These are phyloP conservation scores for Phytopythium cucurbitacearum DNA, from an alignment of 352 stramenopile species.

Conservation along the genomic window DNA sequence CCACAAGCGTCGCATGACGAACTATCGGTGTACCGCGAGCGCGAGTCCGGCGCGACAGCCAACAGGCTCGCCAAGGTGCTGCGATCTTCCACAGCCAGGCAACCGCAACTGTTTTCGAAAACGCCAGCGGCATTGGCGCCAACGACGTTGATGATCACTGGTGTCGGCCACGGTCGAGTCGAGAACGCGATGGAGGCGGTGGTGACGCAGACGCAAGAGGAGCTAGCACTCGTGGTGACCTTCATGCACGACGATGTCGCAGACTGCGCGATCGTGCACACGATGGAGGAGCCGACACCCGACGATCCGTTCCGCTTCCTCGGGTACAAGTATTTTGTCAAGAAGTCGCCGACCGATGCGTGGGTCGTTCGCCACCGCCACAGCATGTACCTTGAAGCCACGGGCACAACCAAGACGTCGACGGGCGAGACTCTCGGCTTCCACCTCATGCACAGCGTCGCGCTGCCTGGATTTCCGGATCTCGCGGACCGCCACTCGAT, in stretches of 20 bases:
- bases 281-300: conserved; percentile 37
- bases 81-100: conserved; percentile 15
- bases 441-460: conserved; percentile 39
- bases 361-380: conserved; percentile 25
- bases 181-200: conserved; percentile 49
- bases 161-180: conserved; percentile 29
- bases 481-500: conserved; percentile 38
- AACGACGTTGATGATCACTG: conserved; percentile 24
- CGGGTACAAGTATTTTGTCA: conserved; percentile 60
- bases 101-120: conserved; percentile 12
- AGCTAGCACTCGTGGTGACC: conserved; percentile 42
- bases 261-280: conserved; percentile 47
- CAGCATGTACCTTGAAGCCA: conserved; percentile 37
- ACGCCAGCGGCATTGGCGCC: conserved; percentile 16
- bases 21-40: conserved; percentile 40
- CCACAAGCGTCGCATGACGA: conserved; percentile 25
- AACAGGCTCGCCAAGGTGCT: conserved; percentile 14
- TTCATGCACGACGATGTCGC: conserved; percentile 53
- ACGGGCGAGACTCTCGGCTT: conserved; percentile 33
- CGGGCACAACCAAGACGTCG: conserved; percentile 22
- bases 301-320: conserved; percentile 43
- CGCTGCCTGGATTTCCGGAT: conserved; percentile 33
- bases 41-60: conserved; percentile 21
- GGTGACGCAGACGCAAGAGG: conserved; percentile 37
- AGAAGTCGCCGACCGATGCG: conserved; percentile 24